phyloP scores from a whole-genome alignment of 2,329 filamentous ascomycete species.

The Penicillium sp. region DNA sequence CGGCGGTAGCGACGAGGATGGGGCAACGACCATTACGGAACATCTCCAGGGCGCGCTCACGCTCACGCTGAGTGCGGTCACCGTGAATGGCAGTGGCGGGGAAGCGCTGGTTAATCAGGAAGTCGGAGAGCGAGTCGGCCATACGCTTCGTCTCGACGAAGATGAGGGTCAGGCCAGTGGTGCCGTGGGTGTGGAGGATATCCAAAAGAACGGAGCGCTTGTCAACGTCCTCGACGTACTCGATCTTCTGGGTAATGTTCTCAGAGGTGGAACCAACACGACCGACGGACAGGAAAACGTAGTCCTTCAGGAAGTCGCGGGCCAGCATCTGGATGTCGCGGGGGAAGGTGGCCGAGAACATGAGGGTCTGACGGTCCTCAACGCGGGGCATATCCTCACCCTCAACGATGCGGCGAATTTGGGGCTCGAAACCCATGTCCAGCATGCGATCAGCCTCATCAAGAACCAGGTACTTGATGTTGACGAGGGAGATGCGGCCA shows the following conservation, averaged over 20 bases:
- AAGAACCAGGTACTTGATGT: slow-evolving; percentile 99
- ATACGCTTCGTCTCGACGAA: slow-evolving; percentile 99
- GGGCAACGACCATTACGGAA: slow-evolving; percentile 96
- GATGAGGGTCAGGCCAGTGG: slow-evolving; percentile 85
- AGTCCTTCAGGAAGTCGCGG: slow-evolving; percentile 98
- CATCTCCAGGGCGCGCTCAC: slow-evolving; percentile 95
- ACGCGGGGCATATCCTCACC: slow-evolving; percentile 95
- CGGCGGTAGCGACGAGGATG: slow-evolving; percentile 94
- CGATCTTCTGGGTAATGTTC: slow-evolving; percentile 99
- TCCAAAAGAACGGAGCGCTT: slow-evolving; percentile 98
- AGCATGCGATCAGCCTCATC: slow-evolving; percentile 99
- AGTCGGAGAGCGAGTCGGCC: slow-evolving; percentile 96
- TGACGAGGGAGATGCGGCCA: slow-evolving; percentile 93
- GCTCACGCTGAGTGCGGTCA: slow-evolving; percentile 97
- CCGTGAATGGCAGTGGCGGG: slow-evolving; percentile 98
- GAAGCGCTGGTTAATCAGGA: slow-evolving; percentile 98
- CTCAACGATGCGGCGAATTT: slow-evolving; percentile 98
- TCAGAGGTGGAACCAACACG: slow-evolving; percentile 99
- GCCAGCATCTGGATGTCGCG: slow-evolving; percentile 99
- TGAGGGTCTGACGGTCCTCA: slow-evolving; percentile 88
- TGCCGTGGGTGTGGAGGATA: slow-evolving; percentile 88
- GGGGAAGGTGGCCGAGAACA: slow-evolving; percentile 99
- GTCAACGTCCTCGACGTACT: slow-evolving; percentile 95
- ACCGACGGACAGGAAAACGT: slow-evolving; percentile 97
- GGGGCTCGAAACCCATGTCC: slow-evolving; percentile 99